Percentiles rank a stretch among this genome's conserved stretches.
phyloP scores from a whole-genome alignment of 306 rosid genomes.

The Castanopsis chinensis region DNA sequence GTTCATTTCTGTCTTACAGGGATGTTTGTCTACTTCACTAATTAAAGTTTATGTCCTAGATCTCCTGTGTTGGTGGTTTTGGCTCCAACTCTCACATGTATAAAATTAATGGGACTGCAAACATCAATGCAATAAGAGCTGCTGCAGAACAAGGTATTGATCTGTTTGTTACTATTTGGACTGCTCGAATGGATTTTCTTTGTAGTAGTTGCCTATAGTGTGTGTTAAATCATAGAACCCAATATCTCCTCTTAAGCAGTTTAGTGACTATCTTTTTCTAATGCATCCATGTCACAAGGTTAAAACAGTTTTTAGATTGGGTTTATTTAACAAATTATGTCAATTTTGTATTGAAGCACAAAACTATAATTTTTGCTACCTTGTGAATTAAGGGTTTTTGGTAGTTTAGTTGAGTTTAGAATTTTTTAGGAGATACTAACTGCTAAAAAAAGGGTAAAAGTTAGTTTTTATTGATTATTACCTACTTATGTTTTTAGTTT shows the following conservation, averaged over 20 bases:
- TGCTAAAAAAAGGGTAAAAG: too few species aligned
- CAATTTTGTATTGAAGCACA: too few species aligned
- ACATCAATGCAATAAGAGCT: conserved; percentile 89
- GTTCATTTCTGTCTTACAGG: neutral
- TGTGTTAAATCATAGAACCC: neutral
- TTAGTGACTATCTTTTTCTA: neutral
- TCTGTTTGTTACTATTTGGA: neutral
- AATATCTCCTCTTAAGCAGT: neutral
- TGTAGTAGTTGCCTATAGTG: neutral
- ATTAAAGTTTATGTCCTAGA: conserved; percentile 50
- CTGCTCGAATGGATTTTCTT: neutral
- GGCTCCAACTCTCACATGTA: conserved; percentile 95
- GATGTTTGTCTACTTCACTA: conserved; percentile 25
- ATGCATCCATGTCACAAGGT: too few species aligned
- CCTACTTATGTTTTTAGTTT: too few species aligned
- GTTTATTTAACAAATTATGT: too few species aligned
- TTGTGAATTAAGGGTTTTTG: too few species aligned
- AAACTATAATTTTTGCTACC: too few species aligned
- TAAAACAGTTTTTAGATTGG: too few species aligned
- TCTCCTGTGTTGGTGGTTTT: conserved; percentile 96
- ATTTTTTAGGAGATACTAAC: too few species aligned
- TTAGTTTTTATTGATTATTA: too few species aligned
- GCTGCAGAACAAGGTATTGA: conserved; percentile 84
- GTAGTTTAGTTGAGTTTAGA: too few species aligned
- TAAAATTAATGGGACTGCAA: conserved; percentile 95